phyloP scores from a whole-genome alignment of 2,329 filamentous ascomycete genomes.

The Incumbomyces delicatus region DNA sequence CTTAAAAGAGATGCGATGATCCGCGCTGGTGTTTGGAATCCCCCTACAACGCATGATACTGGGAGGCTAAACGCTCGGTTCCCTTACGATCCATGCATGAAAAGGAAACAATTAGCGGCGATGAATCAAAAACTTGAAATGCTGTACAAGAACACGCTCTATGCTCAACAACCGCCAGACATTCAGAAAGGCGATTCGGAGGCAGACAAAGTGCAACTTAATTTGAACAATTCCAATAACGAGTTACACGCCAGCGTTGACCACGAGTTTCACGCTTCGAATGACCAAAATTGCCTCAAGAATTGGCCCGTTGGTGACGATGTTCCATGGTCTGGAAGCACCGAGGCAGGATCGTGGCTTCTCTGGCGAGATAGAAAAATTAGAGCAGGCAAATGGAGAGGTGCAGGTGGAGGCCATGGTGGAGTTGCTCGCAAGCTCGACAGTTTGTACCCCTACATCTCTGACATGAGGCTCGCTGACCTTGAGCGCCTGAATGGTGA shows the following conservation, averaged over 20 bases:
- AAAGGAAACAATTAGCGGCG: conserved; percentile 8
- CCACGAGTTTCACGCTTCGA: neutral
- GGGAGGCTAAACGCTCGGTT: conserved; percentile 9
- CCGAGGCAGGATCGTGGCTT: conserved; percentile 1
- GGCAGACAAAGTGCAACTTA: conserved; percentile 1
- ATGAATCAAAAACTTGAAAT: conserved; percentile 11
- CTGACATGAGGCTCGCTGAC: neutral
- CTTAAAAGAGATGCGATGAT: conserved; percentile 10
- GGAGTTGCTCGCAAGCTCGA: neutral
- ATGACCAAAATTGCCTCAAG: neutral
- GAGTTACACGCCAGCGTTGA: neutral
- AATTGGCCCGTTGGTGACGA: neutral
- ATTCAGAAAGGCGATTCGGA: neutral
- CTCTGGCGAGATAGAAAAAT: neutral
- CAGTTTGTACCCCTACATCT: neutral
- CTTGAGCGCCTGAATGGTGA: conserved; percentile 1
- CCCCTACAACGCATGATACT: neutral
- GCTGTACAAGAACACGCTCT: conserved; percentile 7
- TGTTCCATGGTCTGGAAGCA: neutral
- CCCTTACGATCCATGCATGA: conserved; percentile 15
- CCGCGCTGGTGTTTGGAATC: conserved; percentile 8
- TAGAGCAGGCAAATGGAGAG: neutral
- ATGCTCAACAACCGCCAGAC: neutral
- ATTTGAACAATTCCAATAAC: neutral
- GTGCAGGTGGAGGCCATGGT: no score